phyloP scores from a whole-genome alignment of 805 yeast genomes.

The Kockiozyma suomiensis region DNA sequence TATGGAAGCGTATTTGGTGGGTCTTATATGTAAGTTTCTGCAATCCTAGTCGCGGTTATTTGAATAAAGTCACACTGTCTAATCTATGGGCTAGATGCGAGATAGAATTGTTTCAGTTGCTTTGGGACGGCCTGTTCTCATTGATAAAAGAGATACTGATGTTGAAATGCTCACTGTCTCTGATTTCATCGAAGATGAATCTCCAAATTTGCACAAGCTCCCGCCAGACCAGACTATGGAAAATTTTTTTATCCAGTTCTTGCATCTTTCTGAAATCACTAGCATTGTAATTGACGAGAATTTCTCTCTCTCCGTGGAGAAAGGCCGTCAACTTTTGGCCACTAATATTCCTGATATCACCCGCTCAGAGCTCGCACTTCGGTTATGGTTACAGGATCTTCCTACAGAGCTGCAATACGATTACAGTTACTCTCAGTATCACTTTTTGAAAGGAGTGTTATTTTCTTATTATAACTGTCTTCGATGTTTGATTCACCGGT shows the following conservation, averaged over 20 bases:
- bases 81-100: slow-evolving; percentile 47
- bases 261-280: slow-evolving; percentile 68
- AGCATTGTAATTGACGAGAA: slow-evolving; percentile 69
- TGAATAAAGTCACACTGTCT: no score
- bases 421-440: slow-evolving; percentile 57
- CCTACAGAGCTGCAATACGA: slow-evolving; percentile 65
- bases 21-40: slow-evolving; percentile 54
- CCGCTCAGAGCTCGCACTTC: slow-evolving; percentile 76
- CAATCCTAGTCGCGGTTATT: no score
- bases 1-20: slow-evolving; percentile 79
- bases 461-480: slow-evolving; percentile 71
- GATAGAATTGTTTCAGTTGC: slow-evolving; percentile 71
- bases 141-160: slow-evolving; percentile 71
- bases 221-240: slow-evolving; percentile 53
- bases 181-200: slow-evolving; percentile 61
- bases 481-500: slow-evolving; percentile 67
- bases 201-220: slow-evolving; percentile 47
- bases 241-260: slow-evolving; percentile 60
- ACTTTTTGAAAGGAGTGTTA: slow-evolving; percentile 58
- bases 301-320: slow-evolving; percentile 67
- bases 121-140: slow-evolving; percentile 69
- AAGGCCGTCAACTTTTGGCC: slow-evolving; percentile 47
- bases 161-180: slow-evolving; percentile 68
- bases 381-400: slow-evolving; percentile 68
- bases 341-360: slow-evolving; percentile 51